A percentile compares a stretch with the other conserved stretches of the same genome.
These are phyloP conservation scores for Elymus sibiricus DNA, from an alignment of 176 grass and related monocot species.

Conservation along the genomic window DNA sequence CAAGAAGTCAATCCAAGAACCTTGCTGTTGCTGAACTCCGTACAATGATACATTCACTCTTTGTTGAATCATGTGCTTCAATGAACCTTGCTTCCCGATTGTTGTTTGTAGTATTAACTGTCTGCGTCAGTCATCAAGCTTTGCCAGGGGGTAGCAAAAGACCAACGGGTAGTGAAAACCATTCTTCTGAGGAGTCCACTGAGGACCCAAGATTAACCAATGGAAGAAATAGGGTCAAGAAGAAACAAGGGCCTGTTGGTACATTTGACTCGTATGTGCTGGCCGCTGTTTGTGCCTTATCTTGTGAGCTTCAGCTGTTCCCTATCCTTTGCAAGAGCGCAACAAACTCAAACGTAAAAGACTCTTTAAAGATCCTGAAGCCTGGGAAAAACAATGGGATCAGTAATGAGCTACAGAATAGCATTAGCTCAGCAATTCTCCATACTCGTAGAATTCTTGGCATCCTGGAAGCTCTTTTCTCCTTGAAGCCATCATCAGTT, in stretches of 20 bases:
- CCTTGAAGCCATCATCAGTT: conserved; percentile 96
- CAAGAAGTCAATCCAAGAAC: conserved; percentile 72
- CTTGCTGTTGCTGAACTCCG: conserved; percentile 91
- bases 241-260: conserved; percentile 88
- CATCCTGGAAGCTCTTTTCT: conserved; percentile 99
- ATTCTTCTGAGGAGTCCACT: conserved; percentile 54
- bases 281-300: conserved; percentile 88
- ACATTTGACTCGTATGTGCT: conserved; percentile 98
- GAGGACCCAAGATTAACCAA: conserved; percentile 54
- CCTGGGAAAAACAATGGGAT: conserved; percentile 65
- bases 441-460: conserved; percentile 91
- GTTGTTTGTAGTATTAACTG: conserved; percentile 86
- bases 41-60: conserved; percentile 97
- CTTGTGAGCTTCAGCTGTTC: conserved; percentile 94
- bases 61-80: conserved; percentile 93
- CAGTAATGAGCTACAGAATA: conserved; percentile 63
- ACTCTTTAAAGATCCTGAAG: conserved; percentile 49
- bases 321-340: conserved; percentile 78
- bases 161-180: conserved; percentile 73
- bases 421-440: conserved; percentile 71
- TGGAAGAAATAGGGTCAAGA: conserved; percentile 68
- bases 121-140: conserved; percentile 94
- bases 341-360: conserved; percentile 51
- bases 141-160: conserved; percentile 97
- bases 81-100: conserved; percentile 93